Conservation (phyloP, 2,329 filamentous ascomycete species). For the Domatiomyces globalis region DNA sequence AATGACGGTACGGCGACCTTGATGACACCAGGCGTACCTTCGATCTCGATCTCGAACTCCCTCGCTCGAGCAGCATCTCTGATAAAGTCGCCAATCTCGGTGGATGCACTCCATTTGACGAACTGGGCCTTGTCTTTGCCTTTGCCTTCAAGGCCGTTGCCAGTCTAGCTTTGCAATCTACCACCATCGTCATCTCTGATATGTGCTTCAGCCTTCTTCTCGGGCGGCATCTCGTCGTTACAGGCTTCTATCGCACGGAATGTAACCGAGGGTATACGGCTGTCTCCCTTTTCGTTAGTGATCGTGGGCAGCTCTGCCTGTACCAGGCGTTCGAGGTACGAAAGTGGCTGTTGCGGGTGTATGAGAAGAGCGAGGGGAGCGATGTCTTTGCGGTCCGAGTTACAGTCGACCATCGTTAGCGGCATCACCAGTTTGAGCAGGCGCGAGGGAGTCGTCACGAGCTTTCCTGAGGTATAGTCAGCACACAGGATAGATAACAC, state of each 20-base stretch:
- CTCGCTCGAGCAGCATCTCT: conserved; percentile 71
- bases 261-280: conserved; percentile 57
- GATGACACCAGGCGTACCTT: conserved; percentile 54
- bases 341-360: conserved; percentile 80
- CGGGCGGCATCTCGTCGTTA: conserved; percentile 39
- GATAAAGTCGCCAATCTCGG: conserved; percentile 89
- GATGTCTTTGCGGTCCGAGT: conserved; percentile 51
- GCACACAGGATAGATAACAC: too few relatives aligned
- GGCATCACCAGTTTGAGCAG: conserved; percentile 71
- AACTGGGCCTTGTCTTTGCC: conserved; percentile 42
- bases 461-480: conserved; percentile 42
- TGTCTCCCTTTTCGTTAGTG: conserved; percentile 44
- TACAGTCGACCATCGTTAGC: conserved; percentile 47
- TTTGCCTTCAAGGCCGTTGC: conserved; percentile 48
- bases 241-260: conserved; percentile 69
- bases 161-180: conserved; percentile 55
- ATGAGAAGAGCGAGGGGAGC: conserved; percentile 74
- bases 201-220: conserved; percentile 31
- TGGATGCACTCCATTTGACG: conserved; percentile 76
- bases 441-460: conserved; percentile 65
- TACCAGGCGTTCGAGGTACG: conserved; percentile 76
- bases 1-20: conserved; percentile 74
- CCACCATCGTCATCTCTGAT: conserved; percentile 24
- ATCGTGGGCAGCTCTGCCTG: conserved; percentile 71
- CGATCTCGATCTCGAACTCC: conserved; percentile 73